Percentiles rank a stretch among this genome's conserved stretches.
Evolutionary conservation across 2,329 filamentous ascomycete species (phyloP).

Genomic region (Colletotrichum ledebouriae): DNA sequence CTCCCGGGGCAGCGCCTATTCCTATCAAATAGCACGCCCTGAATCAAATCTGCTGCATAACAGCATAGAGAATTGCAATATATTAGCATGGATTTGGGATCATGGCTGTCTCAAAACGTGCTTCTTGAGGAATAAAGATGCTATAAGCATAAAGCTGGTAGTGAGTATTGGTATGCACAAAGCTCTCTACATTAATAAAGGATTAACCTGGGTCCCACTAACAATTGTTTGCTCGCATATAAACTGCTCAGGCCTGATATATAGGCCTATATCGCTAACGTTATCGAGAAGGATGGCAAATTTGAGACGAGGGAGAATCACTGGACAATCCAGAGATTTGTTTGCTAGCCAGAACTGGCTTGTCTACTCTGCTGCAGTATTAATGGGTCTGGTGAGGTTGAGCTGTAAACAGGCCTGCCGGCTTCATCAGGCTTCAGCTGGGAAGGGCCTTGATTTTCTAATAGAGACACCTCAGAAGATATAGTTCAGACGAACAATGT

Average conservation of each 20-base stretch:
- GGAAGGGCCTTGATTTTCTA: background rate
- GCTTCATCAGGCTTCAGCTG: background rate
- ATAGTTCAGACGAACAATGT: background rate
- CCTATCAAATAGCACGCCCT: background rate
- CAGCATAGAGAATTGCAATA: background rate
- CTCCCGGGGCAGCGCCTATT: background rate
- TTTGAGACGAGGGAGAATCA: background rate
- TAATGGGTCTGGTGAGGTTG: background rate
- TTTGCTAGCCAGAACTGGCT: background rate
- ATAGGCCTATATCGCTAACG: background rate
- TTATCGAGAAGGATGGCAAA: background rate
- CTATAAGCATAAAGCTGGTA: too few species aligned
- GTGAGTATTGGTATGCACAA: too few species aligned
- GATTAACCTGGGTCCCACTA: background rate
- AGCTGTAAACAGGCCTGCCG: background rate
- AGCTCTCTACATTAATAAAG: background rate
- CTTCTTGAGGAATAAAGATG: background rate
- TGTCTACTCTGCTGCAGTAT: background rate
- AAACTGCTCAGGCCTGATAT: background rate
- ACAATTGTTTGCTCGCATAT: background rate
- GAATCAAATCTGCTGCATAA: background rate
- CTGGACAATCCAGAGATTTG: background rate
- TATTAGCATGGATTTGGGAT: background rate
- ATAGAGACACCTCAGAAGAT: background rate
- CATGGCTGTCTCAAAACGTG: background rate